phyloP scores from a whole-genome alignment of 306 rosid genomes.

The Quercus berberidifolia region DNA sequence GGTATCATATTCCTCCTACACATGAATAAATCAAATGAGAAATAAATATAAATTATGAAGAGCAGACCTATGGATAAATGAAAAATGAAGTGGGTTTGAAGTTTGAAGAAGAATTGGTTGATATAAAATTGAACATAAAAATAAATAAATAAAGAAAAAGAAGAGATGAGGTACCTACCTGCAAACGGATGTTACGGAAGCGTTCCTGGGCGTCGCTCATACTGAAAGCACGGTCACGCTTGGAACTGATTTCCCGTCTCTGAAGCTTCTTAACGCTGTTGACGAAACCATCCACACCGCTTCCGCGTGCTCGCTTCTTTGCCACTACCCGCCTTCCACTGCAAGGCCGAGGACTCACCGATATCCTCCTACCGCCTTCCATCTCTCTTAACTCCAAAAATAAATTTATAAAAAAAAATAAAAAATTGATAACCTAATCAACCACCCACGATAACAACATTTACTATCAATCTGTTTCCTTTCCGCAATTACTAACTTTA shows the following conservation, averaged over 20 bases:
- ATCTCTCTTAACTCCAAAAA: slow-evolving; percentile 12
- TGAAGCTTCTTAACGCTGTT: slow-evolving; percentile 65
- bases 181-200: slow-evolving; percentile 57
- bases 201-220: slow-evolving; percentile 63
- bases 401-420: too few species aligned
- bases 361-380: slow-evolving; percentile 57
- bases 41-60: not conserved
- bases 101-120: too few species aligned
- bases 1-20: slow-evolving; percentile 59
- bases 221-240: slow-evolving; percentile 57
- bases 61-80: not conserved
- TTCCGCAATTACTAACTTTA: not conserved
- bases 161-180: slow-evolving; percentile 21
- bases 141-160: not conserved
- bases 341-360: slow-evolving; percentile 62
- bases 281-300: slow-evolving; percentile 45
- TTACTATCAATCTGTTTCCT: not conserved
- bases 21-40: slow-evolving; percentile 16
- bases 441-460: too few species aligned
- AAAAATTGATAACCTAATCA: too few species aligned
- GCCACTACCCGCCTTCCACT: slow-evolving; percentile 49
- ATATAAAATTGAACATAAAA: too few species aligned
- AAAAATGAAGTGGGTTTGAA: too few species aligned
- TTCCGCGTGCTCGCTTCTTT: slow-evolving; percentile 45
- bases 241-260: slow-evolving; percentile 62